Evolutionary conservation across 371 early-diverging fungal genomes (phyloP).

Genomic region (Mycotypha africana): DNA sequence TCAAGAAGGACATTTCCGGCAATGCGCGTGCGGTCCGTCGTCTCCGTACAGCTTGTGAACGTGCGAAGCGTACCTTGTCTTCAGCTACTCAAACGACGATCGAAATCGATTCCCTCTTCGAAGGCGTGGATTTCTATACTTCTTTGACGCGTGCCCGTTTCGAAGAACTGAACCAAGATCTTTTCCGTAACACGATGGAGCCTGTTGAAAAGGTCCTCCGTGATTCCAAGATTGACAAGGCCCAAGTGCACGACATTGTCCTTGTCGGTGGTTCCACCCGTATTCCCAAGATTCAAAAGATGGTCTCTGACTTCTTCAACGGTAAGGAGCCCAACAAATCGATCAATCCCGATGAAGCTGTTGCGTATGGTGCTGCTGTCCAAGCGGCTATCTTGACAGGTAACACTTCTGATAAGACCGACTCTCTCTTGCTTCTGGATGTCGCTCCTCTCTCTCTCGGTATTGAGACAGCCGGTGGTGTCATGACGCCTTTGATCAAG

Average conservation of each 20-base stretch:
- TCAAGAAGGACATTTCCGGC: constrained; percentile 64
- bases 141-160: constrained; percentile 90
- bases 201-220: constrained; percentile 78
- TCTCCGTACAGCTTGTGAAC: constrained; percentile 90
- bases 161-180: constrained; percentile 87
- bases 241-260: constrained; percentile 89
- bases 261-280: constrained; percentile 99
- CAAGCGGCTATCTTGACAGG: constrained; percentile 83
- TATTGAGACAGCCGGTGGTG: constrained; percentile 89
- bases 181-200: constrained; percentile 78
- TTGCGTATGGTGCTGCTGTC: constrained; percentile 97
- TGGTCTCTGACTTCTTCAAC: constrained; percentile 93
- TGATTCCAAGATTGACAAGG: constrained; percentile 90
- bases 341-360: constrained; percentile 96
- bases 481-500: constrained; percentile 66
- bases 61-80: constrained; percentile 93
- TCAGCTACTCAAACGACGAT: constrained; percentile 74
- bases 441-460: constrained; percentile 86
- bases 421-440: constrained; percentile 75
- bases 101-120: constrained; percentile 85
- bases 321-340: constrained; percentile 92
- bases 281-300: constrained; percentile 98
- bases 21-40: constrained; percentile 86
- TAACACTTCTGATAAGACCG: constrained; percentile 48
- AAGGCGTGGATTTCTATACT: constrained; percentile 81